phyloP scores from a whole-genome alignment of 306 rosid genomes.

The Trifolium subterraneum region DNA sequence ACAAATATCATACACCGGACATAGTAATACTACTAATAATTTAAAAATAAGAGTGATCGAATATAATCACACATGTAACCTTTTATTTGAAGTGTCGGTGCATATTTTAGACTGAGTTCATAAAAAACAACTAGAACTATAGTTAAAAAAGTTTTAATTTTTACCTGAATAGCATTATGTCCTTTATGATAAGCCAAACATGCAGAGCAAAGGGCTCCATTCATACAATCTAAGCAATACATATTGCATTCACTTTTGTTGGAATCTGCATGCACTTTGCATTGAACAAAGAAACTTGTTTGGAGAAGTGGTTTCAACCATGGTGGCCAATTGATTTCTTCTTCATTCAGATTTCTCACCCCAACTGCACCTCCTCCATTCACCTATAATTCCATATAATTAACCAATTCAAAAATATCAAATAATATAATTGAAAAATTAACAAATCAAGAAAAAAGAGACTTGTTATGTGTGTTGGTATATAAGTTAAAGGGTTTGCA shows the following conservation, averaged over 20 bases:
- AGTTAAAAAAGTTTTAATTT: neutral
- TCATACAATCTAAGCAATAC: conserved; percentile 74
- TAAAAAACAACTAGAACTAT: neutral
- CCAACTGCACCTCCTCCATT: conserved; percentile 42
- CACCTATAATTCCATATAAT: conserved; percentile 41
- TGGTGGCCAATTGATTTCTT: conserved; percentile 64
- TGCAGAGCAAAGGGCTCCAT: conserved; percentile 71
- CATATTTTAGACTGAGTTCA: neutral
- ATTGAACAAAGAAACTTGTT: conserved; percentile 70
- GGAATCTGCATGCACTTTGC: conserved; percentile 67
- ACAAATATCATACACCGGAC: neutral
- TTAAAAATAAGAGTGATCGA: neutral
- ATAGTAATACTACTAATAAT: too few species aligned
- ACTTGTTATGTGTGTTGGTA: too few species aligned
- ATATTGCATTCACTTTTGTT: conserved; percentile 76
- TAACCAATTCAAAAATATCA: too few species aligned
- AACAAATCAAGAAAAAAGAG: too few species aligned
- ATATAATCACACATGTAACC: neutral
- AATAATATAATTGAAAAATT: too few species aligned
- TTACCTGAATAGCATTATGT: conserved; percentile 69
- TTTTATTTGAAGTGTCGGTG: neutral
- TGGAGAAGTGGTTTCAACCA: conserved; percentile 65
- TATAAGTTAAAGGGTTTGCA: too few species aligned
- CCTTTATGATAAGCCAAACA: conserved; percentile 63
- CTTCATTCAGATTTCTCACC: conserved; percentile 35